Evolutionary conservation across 2,329 filamentous ascomycete species (phyloP), one percentile per base, ranked within the genome.

Genomic region (Hypoxylon sp.): DNA sequence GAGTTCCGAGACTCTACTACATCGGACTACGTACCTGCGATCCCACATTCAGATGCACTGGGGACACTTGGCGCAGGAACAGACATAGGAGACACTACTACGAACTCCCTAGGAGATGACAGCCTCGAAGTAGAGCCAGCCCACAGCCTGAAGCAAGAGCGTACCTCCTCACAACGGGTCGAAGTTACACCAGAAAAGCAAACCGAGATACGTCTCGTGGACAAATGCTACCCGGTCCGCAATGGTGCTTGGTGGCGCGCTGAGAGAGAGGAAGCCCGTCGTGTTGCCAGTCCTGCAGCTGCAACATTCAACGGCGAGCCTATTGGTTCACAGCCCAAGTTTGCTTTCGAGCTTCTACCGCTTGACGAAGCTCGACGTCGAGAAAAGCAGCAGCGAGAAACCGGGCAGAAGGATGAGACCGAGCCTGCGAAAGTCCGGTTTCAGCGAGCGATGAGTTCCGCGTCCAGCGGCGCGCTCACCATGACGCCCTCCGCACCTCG

Each of bases 1-100:
- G 73, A 74, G 0, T 78, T 78, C 36, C 73, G 76, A 1, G 76
- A 78, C 46, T 78, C 76, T 9, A 25, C 62, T 11, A 41, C 28
- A 13, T 77, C 75, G 0, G 72, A 75, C 7, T 76, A 74, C 28
- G 53, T 66, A 67, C 62, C 13, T 2, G 38, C 11, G 19, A 36
- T 13, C 9, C 38, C 17, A 4, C 17, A 43, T n/a, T 19, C 38
- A 7, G 19, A 21, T 3, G 19, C 38, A 6, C 56, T 19, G 11
- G 64, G 43, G 38, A 58, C 55, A 10, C 45, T 69, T n/a, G 41
- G 34, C 1, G 25, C 14, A 21, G 25, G 30, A 21, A 17, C n/a
- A 19, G 21, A 48, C 13, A 25, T 48, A 14, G 34, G 6, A n/a
- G 13, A 14, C n/a, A 36, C 14, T 6, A 30, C 28, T 9, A 30